These are phyloP conservation scores for Amesomyces nigricolor DNA, from an alignment of 2,329 filamentous ascomycete species.

Conservation along the genomic window DNA sequence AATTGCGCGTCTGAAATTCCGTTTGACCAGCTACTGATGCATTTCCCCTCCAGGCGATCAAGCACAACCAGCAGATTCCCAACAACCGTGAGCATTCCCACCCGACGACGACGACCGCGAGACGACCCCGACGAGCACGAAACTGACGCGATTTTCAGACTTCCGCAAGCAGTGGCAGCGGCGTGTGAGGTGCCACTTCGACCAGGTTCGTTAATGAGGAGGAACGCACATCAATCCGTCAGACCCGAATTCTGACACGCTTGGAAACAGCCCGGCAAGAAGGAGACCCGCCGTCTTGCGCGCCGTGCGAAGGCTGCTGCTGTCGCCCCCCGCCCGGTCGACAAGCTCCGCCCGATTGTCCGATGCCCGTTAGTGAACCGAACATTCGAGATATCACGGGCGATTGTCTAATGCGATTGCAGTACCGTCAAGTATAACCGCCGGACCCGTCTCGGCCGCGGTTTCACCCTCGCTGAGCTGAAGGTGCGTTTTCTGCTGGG, in stretches of 20 bases:
- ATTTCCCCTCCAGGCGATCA: constrained; percentile 69
- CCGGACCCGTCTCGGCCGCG: constrained; percentile 90
- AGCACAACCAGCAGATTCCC: constrained; percentile 98
- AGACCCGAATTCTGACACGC: constrained; percentile 33
- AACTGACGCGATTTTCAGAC: constrained; percentile 54
- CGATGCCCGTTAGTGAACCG: constrained; percentile 64
- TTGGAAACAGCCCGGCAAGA: constrained; percentile 75
- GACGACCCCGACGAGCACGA: constrained; percentile 17
- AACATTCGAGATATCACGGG: not conserved
- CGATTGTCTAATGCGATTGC: constrained; percentile 16
- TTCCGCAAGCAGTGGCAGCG: constrained; percentile 99
- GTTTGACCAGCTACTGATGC: constrained; percentile 22
- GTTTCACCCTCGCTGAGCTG: constrained; percentile 95
- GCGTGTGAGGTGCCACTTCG: constrained; percentile 98
- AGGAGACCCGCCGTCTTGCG: constrained; percentile 84
- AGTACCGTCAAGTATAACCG: constrained; percentile 88
- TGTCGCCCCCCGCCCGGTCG: constrained; percentile 91
- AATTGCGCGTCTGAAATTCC: constrained; percentile 18
- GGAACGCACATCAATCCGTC: constrained; percentile 20
- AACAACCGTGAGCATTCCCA: constrained; percentile 72
- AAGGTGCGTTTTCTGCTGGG: constrained; percentile 61
- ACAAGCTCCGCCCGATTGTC: constrained; percentile 93
- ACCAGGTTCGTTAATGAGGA: constrained; percentile 64
- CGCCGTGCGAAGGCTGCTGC: constrained; percentile 92
- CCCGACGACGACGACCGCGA: constrained; percentile 27